These are phyloP conservation scores for Ceratocystis albifundus DNA, from an alignment of 2,329 filamentous ascomycete genomes.

Conservation along the genomic window DNA sequence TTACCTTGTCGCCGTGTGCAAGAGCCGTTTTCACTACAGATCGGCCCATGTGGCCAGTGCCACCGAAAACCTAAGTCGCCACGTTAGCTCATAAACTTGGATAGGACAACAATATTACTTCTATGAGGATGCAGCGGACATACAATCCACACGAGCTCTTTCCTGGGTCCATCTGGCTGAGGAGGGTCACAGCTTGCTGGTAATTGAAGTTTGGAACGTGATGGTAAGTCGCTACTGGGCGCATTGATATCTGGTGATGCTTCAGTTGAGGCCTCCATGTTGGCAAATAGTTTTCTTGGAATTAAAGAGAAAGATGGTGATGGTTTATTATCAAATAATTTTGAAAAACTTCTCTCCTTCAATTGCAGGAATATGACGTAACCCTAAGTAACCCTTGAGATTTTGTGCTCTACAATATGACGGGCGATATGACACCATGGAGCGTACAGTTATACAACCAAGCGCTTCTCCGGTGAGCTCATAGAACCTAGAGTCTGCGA, in stretches of 20 bases:
- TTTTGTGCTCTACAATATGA: no score
- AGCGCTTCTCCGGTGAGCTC: no score
- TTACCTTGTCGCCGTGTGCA: slow-evolving; percentile 68
- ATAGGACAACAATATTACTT: slow-evolving; percentile 13
- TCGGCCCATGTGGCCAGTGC: slow-evolving; percentile 92
- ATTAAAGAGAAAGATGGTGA: neutral
- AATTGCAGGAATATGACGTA: no score
- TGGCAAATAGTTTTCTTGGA: neutral
- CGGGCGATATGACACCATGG: no score
- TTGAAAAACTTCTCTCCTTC: no score
- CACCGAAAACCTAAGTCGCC: slow-evolving; percentile 64
- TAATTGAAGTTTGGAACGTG: slow-evolving; percentile 42
- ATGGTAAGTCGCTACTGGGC: neutral
- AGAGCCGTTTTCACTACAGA: slow-evolving; percentile 77
- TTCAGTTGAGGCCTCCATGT: slow-evolving; percentile 12
- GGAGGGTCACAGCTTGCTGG: slow-evolving; percentile 82
- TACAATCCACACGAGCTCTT: slow-evolving; percentile 82
- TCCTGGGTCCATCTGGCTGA: slow-evolving; percentile 53
- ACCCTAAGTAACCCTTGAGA: no score
- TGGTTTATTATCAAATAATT: neutral
- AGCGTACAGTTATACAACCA: no score
- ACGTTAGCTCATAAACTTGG: neutral
- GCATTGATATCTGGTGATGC: neutral
- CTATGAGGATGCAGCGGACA: slow-evolving; percentile 28
- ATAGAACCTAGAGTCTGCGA: no score